Evolutionary conservation across 2,329 filamentous ascomycete genomes (phyloP).

Genomic region (Diaporthe citrichinensis): DNA sequence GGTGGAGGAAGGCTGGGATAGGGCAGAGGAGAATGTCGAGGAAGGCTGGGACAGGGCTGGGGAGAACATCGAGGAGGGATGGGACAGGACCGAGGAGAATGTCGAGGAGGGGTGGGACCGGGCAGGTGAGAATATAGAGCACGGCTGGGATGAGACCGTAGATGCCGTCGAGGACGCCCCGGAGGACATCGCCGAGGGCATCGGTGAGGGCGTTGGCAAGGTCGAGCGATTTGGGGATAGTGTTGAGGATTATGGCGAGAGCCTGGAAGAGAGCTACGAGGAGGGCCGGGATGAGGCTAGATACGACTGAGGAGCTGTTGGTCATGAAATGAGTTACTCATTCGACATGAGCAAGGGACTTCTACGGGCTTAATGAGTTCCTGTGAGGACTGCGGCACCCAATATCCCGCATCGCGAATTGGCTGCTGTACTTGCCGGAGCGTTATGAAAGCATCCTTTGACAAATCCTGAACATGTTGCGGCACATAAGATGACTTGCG

Average conservation of each 20-base stretch:
- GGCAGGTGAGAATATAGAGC: slow-evolving; percentile 45
- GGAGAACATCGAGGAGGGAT: slow-evolving; percentile 30
- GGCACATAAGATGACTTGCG: background rate
- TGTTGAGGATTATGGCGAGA: slow-evolving; percentile 19
- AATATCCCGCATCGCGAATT: background rate
- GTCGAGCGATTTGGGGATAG: slow-evolving; percentile 36
- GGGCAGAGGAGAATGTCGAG: slow-evolving; percentile 28
- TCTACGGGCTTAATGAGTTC: too few species aligned
- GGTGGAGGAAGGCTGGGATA: slow-evolving; percentile 28
- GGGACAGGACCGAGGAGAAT: slow-evolving; percentile 28
- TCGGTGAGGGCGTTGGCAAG: slow-evolving; percentile 35
- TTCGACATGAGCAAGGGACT: background rate
- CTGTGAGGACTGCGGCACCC: background rate
- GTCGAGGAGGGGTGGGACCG: slow-evolving; percentile 34
- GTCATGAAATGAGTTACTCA: background rate
- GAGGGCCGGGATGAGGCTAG: slow-evolving; percentile 38
- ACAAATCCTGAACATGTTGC: background rate
- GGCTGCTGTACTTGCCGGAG: too few species aligned
- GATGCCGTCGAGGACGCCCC: slow-evolving; percentile 37
- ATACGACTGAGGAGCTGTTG: slow-evolving; percentile 18
- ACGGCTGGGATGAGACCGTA: slow-evolving; percentile 41
- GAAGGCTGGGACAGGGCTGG: slow-evolving; percentile 27
- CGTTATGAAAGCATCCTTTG: too few species aligned
- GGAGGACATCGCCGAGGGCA: slow-evolving; percentile 33
- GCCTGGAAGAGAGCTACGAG: slow-evolving; percentile 36